A percentile compares a stretch with the other conserved stretches of the same genome.
These are phyloP conservation scores for Colletotrichum kahawae DNA, from an alignment of 2,329 filamentous ascomycete species.

Conservation along the genomic window DNA sequence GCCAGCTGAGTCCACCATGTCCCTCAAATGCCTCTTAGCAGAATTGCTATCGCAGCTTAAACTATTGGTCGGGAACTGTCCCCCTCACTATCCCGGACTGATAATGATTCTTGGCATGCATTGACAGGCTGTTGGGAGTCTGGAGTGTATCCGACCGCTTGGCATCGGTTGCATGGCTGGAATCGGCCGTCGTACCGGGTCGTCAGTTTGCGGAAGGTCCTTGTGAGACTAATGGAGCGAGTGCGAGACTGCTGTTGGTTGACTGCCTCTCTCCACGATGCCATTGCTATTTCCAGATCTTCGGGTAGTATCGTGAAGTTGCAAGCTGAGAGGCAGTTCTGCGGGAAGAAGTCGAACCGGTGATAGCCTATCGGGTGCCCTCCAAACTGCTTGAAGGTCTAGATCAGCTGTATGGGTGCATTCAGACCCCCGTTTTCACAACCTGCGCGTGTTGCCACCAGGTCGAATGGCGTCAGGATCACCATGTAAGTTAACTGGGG, in stretches of 20 bases:
- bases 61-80: not conserved
- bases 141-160: not conserved
- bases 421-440: not conserved
- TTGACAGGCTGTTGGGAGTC: not conserved
- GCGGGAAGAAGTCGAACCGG: not conserved
- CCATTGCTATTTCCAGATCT: not conserved
- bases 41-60: not conserved
- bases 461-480: not conserved
- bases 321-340: not conserved
- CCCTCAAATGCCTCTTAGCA: not conserved
- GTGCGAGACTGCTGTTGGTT: not conserved
- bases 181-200: not conserved
- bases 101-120: constrained; percentile 4
- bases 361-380: not conserved
- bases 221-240: not conserved
- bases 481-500: not conserved
- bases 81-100: not conserved
- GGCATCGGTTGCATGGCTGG: not conserved
- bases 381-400: not conserved
- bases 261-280: not conserved
- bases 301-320: not conserved
- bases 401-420: not conserved
- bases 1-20: not conserved
- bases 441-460: not conserved
- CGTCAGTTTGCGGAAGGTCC: not conserved